Evolutionary conservation across 768 basidiomycete species (phyloP), one percentile per base, ranked within the genome.

Genomic region (Tylopilus sp.): DNA sequence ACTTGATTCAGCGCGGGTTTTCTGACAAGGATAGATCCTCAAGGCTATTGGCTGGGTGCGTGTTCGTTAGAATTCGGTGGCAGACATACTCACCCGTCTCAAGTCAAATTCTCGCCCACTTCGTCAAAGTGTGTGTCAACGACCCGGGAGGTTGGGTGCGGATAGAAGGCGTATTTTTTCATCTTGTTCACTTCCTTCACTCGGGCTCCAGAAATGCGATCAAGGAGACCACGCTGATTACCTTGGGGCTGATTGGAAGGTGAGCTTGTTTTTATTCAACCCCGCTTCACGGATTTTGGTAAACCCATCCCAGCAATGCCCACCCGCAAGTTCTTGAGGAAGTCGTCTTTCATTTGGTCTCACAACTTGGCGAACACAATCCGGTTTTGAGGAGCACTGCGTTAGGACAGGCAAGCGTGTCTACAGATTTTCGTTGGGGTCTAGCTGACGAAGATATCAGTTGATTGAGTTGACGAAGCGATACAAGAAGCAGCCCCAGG

Each of bases 1-100:
- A 78, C 24, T 57, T 81, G 7, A 63, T 83, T 9, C 72, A 76
- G 46, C 69, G 68, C 21, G 85, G 83, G 4, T 65, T 87, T 54
- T 71, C 63, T 11, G 79, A 86, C 57, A 67, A 63, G 34, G 78
- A 86, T 56, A 76, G 89, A 50, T 76, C 74, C 37, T 80, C 84
- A 21, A 78, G 89, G 33, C 63, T 91, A 16, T 72, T 76, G 56
- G 85, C 89, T 47, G 89, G 89, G 89, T 90, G 67, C 59, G 81
- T 67, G 34, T 1, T 48, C 19, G 4, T 31, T 25, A 21, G 21
- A 5, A 17, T 4, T 3, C 12, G 24, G 6, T n/a, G 17, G 24
- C 25, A 6, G 31, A 22, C 37, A 22, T 52, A 33, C 49, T 69
- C 41, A 67, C 42, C 30, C 38, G n/a, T 54, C 33, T 46, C 31